phyloP scores from a whole-genome alignment of 768 basidiomycete species.

The Suillus luteus region DNA sequence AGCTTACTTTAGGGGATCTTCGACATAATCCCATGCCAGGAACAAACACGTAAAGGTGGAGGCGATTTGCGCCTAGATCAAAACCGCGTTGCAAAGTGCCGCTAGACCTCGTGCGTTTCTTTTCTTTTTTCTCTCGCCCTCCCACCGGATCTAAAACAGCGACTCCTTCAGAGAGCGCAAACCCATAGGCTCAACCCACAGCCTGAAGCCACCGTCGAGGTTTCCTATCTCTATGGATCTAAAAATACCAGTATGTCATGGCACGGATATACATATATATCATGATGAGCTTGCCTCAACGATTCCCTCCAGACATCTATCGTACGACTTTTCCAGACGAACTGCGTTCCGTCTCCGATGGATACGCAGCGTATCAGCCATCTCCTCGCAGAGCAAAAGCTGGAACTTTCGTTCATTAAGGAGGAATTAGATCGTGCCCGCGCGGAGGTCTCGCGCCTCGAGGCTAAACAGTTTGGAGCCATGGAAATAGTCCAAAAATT shows the following conservation, averaged over 20 bases:
- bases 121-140: neutral
- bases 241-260: constrained; percentile 25
- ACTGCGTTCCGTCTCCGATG: constrained; percentile 28
- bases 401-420: constrained; percentile 17
- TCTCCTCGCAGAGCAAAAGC: constrained; percentile 22
- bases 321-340: constrained; percentile 30
- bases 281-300: neutral
- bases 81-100: constrained; percentile 2
- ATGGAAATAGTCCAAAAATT: constrained; percentile 25
- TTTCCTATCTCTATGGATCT: constrained; percentile 15
- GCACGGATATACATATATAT: constrained; percentile 6
- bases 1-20: neutral
- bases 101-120: constrained; percentile 1
- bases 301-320: constrained; percentile 24
- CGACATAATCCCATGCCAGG: neutral
- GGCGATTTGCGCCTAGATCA: neutral
- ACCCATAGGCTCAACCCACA: neutral
- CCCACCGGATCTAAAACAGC: constrained; percentile 1
- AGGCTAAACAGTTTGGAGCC: constrained; percentile 16
- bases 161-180: neutral
- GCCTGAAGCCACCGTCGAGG: neutral
- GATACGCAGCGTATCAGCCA: constrained; percentile 21
- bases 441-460: constrained; percentile 22
- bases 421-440: constrained; percentile 26
- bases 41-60: constrained; percentile 12